Conservation (phyloP, 495 filamentous ascomycete species). For the Parathielavia hyrcaniae region DNA sequence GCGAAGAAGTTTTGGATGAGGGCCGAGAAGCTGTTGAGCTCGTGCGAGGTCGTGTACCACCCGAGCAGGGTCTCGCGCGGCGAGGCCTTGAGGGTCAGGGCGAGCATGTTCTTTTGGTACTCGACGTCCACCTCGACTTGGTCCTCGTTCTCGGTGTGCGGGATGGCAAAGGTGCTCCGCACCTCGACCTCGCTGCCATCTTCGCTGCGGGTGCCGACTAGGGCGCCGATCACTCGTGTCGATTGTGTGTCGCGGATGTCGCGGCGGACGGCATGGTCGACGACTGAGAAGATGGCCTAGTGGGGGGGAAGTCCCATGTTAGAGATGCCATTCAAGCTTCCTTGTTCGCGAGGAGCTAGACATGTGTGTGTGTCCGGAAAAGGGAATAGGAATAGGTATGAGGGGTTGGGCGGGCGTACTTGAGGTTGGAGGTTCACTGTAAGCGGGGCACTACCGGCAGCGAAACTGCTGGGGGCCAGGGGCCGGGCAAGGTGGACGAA, state of each 20-base stretch:
- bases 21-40: slow-evolving; percentile 95
- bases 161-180: slow-evolving; percentile 90
- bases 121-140: slow-evolving; percentile 99
- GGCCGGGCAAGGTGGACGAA: slow-evolving; percentile 94
- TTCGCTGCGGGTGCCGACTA: slow-evolving; percentile 85
- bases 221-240: slow-evolving; percentile 90
- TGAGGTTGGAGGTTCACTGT: slow-evolving; percentile 92
- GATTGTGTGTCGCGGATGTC: slow-evolving; percentile 82
- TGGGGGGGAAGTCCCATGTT: not conserved
- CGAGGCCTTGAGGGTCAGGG: slow-evolving; percentile 85
- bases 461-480: slow-evolving; percentile 72
- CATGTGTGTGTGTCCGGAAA: not conserved
- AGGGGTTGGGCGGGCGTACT: slow-evolving; percentile 49
- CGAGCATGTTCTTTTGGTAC: slow-evolving; percentile 98
- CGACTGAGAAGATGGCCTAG: slow-evolving; percentile 90
- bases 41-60: slow-evolving; percentile 94
- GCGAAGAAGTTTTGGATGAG: slow-evolving; percentile 99
- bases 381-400: not conserved
- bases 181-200: slow-evolving; percentile 96
- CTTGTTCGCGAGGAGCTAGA: not conserved
- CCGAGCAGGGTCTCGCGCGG: slow-evolving; percentile 90
- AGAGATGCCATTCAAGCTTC: not conserved
- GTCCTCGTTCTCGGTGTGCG: slow-evolving; percentile 95
- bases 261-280: slow-evolving; percentile 91
- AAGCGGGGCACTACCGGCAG: slow-evolving; percentile 76